These are phyloP conservation scores for Colletotrichum caudatum DNA, from an alignment of 2,329 filamentous ascomycete genomes.

Conservation along the genomic window DNA sequence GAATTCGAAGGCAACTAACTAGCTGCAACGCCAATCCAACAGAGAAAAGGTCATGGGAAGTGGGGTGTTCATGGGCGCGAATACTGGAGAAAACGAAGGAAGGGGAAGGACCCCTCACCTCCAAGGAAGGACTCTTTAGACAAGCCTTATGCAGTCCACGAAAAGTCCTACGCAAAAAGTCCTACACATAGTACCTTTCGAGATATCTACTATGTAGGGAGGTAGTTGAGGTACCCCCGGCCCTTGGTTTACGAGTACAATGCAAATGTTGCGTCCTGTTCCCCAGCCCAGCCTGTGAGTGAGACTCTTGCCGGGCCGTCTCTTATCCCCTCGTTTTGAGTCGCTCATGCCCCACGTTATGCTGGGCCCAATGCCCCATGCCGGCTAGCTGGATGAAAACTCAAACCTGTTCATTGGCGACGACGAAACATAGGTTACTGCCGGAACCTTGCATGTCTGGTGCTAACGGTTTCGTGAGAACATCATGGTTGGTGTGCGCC, in stretches of 20 bases:
- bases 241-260: too few relatives aligned
- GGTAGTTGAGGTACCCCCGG: too few relatives aligned
- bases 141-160: background rate
- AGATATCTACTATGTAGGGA: too few relatives aligned
- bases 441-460: background rate
- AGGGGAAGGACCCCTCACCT: background rate
- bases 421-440: background rate
- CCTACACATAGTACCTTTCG: constrained; percentile 4
- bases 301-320: constrained; percentile 5
- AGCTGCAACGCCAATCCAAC: background rate
- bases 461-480: background rate
- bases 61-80: background rate
- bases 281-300: background rate
- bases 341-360: constrained; percentile 6
- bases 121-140: background rate
- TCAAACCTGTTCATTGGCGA: background rate
- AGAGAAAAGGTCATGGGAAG: background rate
- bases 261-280: background rate
- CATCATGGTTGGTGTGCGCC: background rate
- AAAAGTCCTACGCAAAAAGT: constrained; percentile 40
- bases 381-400: constrained; percentile 1
- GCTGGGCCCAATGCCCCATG: background rate
- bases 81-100: background rate
- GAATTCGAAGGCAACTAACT: background rate
- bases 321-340: constrained; percentile 6